Evolutionary conservation across 2,329 filamentous ascomycete genomes (phyloP), one percentile per base, ranked within the genome.

Genomic region (Fusarium luffae): DNA sequence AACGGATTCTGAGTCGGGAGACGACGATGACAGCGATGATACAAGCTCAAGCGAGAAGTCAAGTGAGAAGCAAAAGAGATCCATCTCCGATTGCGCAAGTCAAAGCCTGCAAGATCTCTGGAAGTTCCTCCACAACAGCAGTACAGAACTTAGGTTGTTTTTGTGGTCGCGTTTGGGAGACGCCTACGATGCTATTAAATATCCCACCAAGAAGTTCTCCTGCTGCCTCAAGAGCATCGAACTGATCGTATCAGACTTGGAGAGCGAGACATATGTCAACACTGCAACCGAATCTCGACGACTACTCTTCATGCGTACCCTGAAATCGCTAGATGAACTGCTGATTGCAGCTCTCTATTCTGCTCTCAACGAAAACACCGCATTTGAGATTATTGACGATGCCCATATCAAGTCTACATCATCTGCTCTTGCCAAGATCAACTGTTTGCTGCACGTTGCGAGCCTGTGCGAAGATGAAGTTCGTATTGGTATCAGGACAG

Each of bases 81-180:
- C 86, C 1, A 85, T 89, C 42, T 81, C 82, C 4, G 83, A 88
- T 52, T 85, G 82, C 42, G 85, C 85, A 48, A 83, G 81, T 42
- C 84, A 88, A 73, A 85, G 88, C 25, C 82, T 94, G 19, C 86
- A 88, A 49, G 93, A 97, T 75, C 89, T 99, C 77, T 91, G 92
- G 81, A 93, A 92, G 59, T 98, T 98, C 69, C 84, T 99, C 5
- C 86, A 92, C 55, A 90, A 88, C 49, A 94, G 93, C 44, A 93
- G 91, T 75, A 92, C 94, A 2, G 93, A 94, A 55, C 82, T 98
- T 52, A 90, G 93, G 37, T 82, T 98, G 2, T 94, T 96, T 69
- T 84, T 99, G 3, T 99, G 96, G 96, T 91, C 92, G 66, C 90
- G 93, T 52, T 86, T 99, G n/a, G 90, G 93, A 40, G 92, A 96